These are phyloP conservation scores for Ogataea hybrid DNA, from an alignment of 1,139 yeast species.

Conservation along the genomic window DNA sequence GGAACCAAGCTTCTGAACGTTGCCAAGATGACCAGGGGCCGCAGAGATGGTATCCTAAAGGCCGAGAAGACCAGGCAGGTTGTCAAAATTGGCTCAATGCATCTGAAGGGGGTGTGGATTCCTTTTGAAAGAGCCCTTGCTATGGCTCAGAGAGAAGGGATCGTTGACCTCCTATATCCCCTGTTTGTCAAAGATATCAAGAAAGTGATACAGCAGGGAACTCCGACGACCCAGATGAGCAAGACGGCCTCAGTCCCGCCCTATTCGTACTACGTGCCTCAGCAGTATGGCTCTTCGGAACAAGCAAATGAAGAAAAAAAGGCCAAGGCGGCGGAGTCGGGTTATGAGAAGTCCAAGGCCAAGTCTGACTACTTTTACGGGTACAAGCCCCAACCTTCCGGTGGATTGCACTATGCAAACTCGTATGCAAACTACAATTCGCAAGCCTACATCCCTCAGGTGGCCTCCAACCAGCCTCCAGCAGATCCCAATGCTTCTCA, in stretches of 20 bases:
- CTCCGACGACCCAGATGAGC: constrained; percentile 30
- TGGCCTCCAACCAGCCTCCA: neutral
- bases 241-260: constrained; percentile 16
- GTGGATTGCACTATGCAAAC: constrained; percentile 2
- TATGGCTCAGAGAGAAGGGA: constrained; percentile 88
- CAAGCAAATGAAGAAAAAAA: constrained; percentile 5
- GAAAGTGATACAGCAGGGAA: constrained; percentile 35
- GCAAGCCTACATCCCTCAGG: neutral
- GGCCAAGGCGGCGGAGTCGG: neutral
- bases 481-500: neutral
- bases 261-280: constrained; percentile 10
- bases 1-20: constrained; percentile 92
- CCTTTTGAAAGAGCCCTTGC: constrained; percentile 92
- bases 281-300: constrained; percentile 6
- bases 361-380: constrained; percentile 6
- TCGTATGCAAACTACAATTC: constrained; percentile 6
- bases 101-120: constrained; percentile 96
- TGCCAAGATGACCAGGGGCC: constrained; percentile 94
- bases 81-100: constrained; percentile 96
- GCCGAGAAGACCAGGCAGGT: constrained; percentile 88
- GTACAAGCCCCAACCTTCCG: constrained; percentile 9
- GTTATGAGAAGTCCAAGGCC: constrained; percentile 1
- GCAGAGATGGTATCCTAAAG: constrained; percentile 90
- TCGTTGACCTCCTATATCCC: constrained; percentile 83
- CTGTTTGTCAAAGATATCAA: constrained; percentile 86